Evolutionary conservation across 345 rosid species (phyloP).

Genomic region (Populus pruinosa): DNA sequence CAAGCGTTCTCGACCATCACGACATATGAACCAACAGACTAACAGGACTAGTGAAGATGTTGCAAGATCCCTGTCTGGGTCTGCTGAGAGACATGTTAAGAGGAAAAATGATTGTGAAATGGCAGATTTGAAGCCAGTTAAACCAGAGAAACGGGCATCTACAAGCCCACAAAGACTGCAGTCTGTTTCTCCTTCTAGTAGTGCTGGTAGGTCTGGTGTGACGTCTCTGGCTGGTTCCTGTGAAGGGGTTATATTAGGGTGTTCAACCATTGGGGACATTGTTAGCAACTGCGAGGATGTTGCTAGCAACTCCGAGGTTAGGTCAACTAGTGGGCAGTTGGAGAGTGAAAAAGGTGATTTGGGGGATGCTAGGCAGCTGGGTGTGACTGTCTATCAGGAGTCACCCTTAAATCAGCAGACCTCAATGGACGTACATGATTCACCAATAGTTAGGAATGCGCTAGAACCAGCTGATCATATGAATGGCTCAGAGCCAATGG

Average conservation of each 20-base stretch:
- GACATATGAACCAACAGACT: slow-evolving; percentile 43
- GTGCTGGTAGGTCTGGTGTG: slow-evolving; percentile 34
- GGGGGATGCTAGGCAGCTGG: slow-evolving; percentile 11
- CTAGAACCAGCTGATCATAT: slow-evolving; percentile 5
- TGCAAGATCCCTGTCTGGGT: slow-evolving; percentile 29
- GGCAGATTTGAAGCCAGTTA: slow-evolving; percentile 36
- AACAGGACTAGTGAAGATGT: slow-evolving; percentile 47
- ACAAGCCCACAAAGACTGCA: slow-evolving; percentile 43
- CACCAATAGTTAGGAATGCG: slow-evolving; percentile 28
- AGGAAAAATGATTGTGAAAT: slow-evolving; percentile 44
- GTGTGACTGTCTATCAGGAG: slow-evolving; percentile 21
- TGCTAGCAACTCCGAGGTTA: slow-evolving; percentile 15
- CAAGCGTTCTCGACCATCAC: slow-evolving; percentile 45
- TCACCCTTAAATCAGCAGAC: slow-evolving; percentile 19
- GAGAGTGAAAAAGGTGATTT: slow-evolving; percentile 21
- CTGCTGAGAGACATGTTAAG: slow-evolving; percentile 46
- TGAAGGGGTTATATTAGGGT: slow-evolving; percentile 28
- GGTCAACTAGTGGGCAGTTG: slow-evolving; percentile 25
- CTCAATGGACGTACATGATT: slow-evolving; percentile 27
- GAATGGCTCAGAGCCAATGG: slow-evolving; percentile 21
- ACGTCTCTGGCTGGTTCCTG: slow-evolving; percentile 31
- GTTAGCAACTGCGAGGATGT: slow-evolving; percentile 15
- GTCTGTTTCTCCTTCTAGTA: slow-evolving; percentile 44
- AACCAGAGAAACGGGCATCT: slow-evolving; percentile 48
- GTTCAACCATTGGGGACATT: slow-evolving; percentile 19